phyloP scores from a whole-genome alignment of 768 basidiomycete genomes.

The Tephrocybe sp. region DNA sequence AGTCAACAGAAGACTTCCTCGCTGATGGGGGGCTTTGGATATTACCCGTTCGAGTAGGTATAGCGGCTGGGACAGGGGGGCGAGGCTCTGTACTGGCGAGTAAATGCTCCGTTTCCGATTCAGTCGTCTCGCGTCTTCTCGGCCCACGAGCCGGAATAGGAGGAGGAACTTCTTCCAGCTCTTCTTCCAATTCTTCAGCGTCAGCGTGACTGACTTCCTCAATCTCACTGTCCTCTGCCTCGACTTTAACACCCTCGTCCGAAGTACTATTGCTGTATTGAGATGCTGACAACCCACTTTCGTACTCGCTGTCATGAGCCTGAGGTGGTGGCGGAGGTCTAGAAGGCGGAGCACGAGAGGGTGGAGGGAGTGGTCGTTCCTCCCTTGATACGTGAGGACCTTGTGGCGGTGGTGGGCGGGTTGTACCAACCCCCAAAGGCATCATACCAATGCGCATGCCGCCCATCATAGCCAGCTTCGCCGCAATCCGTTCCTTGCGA shows the following conservation, averaged over 20 bases:
- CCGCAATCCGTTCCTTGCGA: slow-evolving; percentile 49
- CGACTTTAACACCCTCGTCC: slow-evolving; percentile 62
- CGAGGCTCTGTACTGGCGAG: slow-evolving; percentile 34
- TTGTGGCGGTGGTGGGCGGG: slow-evolving; percentile 22
- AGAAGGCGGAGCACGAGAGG: slow-evolving; percentile 17
- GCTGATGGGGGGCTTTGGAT: slow-evolving; percentile 27
- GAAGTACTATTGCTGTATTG: slow-evolving; percentile 37
- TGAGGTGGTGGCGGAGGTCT: slow-evolving; percentile 30
- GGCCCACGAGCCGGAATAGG: slow-evolving; percentile 49
- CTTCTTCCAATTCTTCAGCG: slow-evolving; percentile 26
- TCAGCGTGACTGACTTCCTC: slow-evolving; percentile 63
- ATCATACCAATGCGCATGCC: slow-evolving; percentile 60
- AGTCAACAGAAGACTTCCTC: slow-evolving; percentile 36
- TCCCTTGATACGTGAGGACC: slow-evolving; percentile 26
- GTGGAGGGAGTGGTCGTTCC: slow-evolving; percentile 14
- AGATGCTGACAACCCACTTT: slow-evolving; percentile 26
- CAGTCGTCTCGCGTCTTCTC: slow-evolving; percentile 17
- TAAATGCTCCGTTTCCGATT: slow-evolving; percentile 17
- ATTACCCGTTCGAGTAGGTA: slow-evolving; percentile 39
- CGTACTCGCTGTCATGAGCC: slow-evolving; percentile 34
- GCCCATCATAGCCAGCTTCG: slow-evolving; percentile 53
- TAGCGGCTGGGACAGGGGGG: slow-evolving; percentile 43
- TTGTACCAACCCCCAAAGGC: slow-evolving; percentile 34
- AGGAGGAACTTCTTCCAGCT: slow-evolving; percentile 49
- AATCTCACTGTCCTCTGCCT: slow-evolving; percentile 70